phyloP scores from a whole-genome alignment of 305 asterid genomes.

The Andrographis paniculata region DNA sequence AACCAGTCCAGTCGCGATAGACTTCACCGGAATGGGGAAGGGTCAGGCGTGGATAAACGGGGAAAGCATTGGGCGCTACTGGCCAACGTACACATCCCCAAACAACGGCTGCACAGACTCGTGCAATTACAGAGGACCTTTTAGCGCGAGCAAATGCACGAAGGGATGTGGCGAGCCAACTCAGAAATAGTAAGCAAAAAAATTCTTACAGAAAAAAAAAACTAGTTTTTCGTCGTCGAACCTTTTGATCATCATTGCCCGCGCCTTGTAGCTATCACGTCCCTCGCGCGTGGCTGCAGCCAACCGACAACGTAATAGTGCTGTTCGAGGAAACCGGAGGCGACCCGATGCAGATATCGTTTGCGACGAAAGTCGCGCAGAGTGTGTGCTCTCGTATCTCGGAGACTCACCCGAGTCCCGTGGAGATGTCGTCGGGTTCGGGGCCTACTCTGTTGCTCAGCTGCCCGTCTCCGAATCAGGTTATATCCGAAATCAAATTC shows the following conservation, averaged over 20 bases:
- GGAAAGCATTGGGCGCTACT: conserved; percentile 69
- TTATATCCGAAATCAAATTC: conserved; percentile 65
- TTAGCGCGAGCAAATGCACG: conserved; percentile 34
- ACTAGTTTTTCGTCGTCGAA: neutral
- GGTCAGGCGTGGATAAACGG: conserved; percentile 84
- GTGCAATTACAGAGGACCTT: conserved; percentile 54
- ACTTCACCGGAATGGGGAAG: conserved; percentile 65
- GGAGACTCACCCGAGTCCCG: conserved; percentile 67
- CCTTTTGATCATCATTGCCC: too few relatives aligned
- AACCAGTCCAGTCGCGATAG: conserved; percentile 45
- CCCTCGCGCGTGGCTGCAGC: conserved; percentile 86
- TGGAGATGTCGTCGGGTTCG: conserved; percentile 47
- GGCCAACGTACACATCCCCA: conserved; percentile 41
- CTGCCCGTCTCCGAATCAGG: conserved; percentile 64
- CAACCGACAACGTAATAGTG: conserved; percentile 62
- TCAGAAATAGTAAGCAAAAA: conserved; percentile 41
- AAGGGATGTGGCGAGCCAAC: conserved; percentile 56
- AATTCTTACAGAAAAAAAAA: neutral
- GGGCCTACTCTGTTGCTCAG: conserved; percentile 50
- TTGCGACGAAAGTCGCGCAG: conserved; percentile 47
- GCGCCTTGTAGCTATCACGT: conserved; percentile 60
- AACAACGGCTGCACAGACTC: conserved; percentile 32
- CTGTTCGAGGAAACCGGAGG: conserved; percentile 91
- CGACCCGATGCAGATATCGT: conserved; percentile 66
- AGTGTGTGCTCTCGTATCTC: conserved; percentile 66